phyloP scores from a whole-genome alignment of 177 flowering plant genomes.

The Vitis hybrid region DNA sequence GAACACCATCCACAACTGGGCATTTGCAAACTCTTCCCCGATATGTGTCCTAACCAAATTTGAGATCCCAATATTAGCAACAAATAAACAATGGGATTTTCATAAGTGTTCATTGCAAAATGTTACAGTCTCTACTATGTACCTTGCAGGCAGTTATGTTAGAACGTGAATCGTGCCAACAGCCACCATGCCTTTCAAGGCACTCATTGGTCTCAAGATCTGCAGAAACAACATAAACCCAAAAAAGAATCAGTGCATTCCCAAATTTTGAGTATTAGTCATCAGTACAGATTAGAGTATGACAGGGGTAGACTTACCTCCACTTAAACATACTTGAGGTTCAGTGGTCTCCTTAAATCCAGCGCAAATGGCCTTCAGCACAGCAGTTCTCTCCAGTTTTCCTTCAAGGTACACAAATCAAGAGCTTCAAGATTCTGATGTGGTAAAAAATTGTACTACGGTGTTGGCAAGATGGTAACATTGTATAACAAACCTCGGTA shows the following conservation, averaged over 20 bases:
- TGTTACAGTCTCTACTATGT: slow-evolving; percentile 2
- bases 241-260: neutral
- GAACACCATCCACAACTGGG: slow-evolving; percentile 77
- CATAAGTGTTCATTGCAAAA: no score
- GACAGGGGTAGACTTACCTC: slow-evolving; percentile 40
- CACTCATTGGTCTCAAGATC: slow-evolving; percentile 93
- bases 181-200: slow-evolving; percentile 82
- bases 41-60: slow-evolving; percentile 69
- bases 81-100: neutral
- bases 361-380: slow-evolving; percentile 85
- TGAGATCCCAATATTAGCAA: slow-evolving; percentile 1
- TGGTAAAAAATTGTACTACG: neutral
- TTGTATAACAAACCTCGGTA: slow-evolving; percentile 74
- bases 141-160: slow-evolving; percentile 90
- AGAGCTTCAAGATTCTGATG: slow-evolving; percentile 11
- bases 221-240: slow-evolving; percentile 25
- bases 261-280: neutral
- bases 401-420: slow-evolving; percentile 39
- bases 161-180: slow-evolving; percentile 64
- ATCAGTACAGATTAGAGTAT: neutral
- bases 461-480: neutral
- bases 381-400: slow-evolving; percentile 79
- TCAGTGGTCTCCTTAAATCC: slow-evolving; percentile 87
- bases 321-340: slow-evolving; percentile 72
- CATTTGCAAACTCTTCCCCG: slow-evolving; percentile 96